These are phyloP conservation scores for Balamuthia mandrillaris DNA, from an alignment of 208 protist genomes.

Conservation along the genomic window DNA sequence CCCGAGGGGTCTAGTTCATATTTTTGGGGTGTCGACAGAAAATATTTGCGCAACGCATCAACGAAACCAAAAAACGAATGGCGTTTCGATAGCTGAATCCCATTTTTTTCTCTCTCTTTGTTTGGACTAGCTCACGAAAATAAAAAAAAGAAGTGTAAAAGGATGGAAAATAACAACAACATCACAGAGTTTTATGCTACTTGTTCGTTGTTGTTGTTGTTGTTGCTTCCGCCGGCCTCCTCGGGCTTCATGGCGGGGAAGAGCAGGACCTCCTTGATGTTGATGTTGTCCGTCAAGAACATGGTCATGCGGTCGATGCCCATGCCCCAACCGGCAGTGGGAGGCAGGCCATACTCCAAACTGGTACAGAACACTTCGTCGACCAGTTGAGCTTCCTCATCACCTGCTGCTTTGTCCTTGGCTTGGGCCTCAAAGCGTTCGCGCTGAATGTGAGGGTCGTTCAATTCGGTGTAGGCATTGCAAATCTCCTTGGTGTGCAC, in stretches of 20 bases:
- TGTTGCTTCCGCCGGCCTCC: background rate
- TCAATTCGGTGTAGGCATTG: slow-evolving; percentile 99
- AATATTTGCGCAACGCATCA: no score
- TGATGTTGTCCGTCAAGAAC: slow-evolving; percentile 96
- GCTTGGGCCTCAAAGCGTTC: slow-evolving; percentile 96
- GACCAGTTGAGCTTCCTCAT: slow-evolving; percentile 96
- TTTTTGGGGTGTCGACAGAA: no score
- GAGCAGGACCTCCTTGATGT: slow-evolving; percentile 95
- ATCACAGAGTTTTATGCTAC: no score
- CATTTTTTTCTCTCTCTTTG: no score
- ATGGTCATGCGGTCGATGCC: slow-evolving; percentile 99
- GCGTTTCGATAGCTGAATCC: no score
- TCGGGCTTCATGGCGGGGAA: slow-evolving; percentile 90
- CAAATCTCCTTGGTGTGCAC: slow-evolving; percentile 93
- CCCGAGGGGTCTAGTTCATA: no score
- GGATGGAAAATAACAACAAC: no score
- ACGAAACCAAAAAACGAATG: no score
- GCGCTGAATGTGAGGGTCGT: slow-evolving; percentile 98
- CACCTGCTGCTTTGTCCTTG: slow-evolving; percentile 80
- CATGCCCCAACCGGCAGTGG: slow-evolving; percentile 98
- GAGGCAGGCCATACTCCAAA: slow-evolving; percentile 98
- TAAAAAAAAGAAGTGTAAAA: no score
- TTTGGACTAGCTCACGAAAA: no score
- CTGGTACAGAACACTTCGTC: slow-evolving; percentile 95
- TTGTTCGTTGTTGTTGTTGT: no score